Percentiles rank a stretch among this genome's conserved stretches.
Conservation (phyloP, 129 eudicot species). For the Rutidosis leptorrhynchoides region DNA sequence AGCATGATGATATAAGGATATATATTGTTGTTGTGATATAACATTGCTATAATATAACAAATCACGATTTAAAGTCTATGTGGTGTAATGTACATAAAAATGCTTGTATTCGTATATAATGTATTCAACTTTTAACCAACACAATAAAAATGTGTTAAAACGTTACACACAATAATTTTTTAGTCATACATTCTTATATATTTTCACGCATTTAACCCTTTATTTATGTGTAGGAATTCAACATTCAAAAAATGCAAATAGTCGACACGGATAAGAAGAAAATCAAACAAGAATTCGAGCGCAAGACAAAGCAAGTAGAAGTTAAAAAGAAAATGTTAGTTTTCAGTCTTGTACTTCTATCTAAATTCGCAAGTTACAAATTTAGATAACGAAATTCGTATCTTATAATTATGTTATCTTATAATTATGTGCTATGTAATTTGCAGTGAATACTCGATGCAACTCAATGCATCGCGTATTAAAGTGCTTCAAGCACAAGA, state of each 20-base stretch:
- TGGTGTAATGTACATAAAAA: too few relatives aligned
- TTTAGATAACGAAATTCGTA: neutral
- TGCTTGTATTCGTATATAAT: too few relatives aligned
- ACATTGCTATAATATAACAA: too few relatives aligned
- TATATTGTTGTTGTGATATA: too few relatives aligned
- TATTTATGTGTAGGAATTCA: constrained; percentile 55
- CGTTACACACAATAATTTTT: too few relatives aligned
- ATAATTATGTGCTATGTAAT: neutral
- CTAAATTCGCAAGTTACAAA: neutral
- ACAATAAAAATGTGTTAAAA: too few relatives aligned
- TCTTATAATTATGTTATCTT: neutral
- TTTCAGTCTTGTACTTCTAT: neutral
- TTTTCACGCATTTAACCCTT: neutral
- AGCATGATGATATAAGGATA: neutral
- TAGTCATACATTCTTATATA: neutral
- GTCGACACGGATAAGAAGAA: constrained; percentile 81
- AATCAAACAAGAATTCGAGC: constrained; percentile 68
- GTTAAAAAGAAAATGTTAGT: constrained; percentile 75
- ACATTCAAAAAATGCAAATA: constrained; percentile 71
- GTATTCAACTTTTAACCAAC: too few relatives aligned
- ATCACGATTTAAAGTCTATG: too few relatives aligned
- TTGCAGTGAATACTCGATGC: constrained; percentile 71
- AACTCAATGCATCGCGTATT: constrained; percentile 60
- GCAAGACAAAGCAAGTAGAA: constrained; percentile 73
- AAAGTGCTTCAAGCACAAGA: constrained; percentile 79